A percentile compares a stretch with the other conserved stretches of the same genome.
phyloP scores from a whole-genome alignment of 306 rosid species.

The Trichosanthes cucumerina region DNA sequence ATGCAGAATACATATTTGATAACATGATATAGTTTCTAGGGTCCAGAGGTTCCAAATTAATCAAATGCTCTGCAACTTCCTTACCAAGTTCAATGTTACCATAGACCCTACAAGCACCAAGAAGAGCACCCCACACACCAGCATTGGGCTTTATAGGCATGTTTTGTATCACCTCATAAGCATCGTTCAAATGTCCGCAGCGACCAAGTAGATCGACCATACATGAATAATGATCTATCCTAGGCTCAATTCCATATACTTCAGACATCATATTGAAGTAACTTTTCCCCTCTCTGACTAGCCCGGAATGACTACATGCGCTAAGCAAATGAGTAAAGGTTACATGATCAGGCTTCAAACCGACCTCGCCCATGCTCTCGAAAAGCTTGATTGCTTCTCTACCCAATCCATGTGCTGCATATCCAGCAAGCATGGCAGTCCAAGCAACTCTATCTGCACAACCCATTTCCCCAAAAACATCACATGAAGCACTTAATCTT shows the following conservation, averaged over 20 bases:
- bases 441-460: slow-evolving; percentile 59
- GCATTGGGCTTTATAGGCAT: slow-evolving; percentile 70
- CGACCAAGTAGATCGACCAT: slow-evolving; percentile 88
- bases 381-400: slow-evolving; percentile 46
- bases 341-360: slow-evolving; percentile 61
- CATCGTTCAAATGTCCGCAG: slow-evolving; percentile 43
- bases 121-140: slow-evolving; percentile 78
- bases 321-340: slow-evolving; percentile 67
- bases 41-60: slow-evolving; percentile 45
- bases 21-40: slow-evolving; percentile 64
- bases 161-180: slow-evolving; percentile 38
- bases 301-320: slow-evolving; percentile 88
- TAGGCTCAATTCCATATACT: slow-evolving; percentile 41
- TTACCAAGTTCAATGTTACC: slow-evolving; percentile 46
- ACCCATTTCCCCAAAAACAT: slow-evolving; percentile 40
- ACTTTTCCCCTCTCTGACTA: slow-evolving; percentile 43
- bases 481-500: slow-evolving; percentile 35
- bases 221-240: slow-evolving; percentile 71
- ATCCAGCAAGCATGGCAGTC: slow-evolving; percentile 73
- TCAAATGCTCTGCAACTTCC: slow-evolving; percentile 54
- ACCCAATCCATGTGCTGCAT: slow-evolving; percentile 57
- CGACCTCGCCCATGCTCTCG: slow-evolving; percentile 33
- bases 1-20: slow-evolving; percentile 53
- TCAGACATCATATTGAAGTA: slow-evolving; percentile 47
- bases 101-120: slow-evolving; percentile 61